A percentile compares a stretch with the other conserved stretches of the same genome.
Evolutionary conservation across 1,284 basidiomycete genomes (phyloP).

Genomic region (Ganoderma resinaceum): DNA sequence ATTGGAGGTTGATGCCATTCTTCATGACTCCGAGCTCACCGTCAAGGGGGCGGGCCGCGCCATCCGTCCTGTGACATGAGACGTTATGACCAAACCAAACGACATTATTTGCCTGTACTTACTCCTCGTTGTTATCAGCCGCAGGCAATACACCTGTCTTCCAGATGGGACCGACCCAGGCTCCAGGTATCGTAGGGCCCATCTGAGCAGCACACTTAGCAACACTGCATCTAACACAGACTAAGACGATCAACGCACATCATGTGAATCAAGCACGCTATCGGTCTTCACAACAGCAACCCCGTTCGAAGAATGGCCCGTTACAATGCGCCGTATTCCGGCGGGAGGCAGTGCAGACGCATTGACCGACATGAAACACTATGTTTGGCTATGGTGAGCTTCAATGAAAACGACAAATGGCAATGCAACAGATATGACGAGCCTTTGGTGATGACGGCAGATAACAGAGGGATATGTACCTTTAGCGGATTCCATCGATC

Average conservation of each 20-base stretch:
- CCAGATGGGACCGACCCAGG: conserved; percentile 51
- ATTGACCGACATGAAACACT: conserved; percentile 53
- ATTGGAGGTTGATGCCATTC: conserved; percentile 55
- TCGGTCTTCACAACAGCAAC: conserved; percentile 34
- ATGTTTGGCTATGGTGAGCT: conserved; percentile 39
- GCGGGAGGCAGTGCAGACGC: conserved; percentile 34
- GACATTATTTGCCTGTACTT: not conserved
- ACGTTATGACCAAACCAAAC: not conserved
- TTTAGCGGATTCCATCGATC: conserved; percentile 11
- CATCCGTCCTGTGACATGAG: conserved; percentile 51
- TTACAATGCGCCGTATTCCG: conserved; percentile 56
- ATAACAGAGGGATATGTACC: not conserved
- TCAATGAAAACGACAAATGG: not conserved
- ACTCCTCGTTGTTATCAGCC: conserved; percentile 59
- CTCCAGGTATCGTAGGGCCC: conserved; percentile 28
- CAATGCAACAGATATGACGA: conserved; percentile 1
- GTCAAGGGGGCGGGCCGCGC: conserved; percentile 49
- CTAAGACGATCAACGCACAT: conserved; percentile 14
- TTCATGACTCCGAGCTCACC: conserved; percentile 53
- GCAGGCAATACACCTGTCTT: conserved; percentile 58
- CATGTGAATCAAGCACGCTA: conserved; percentile 20
- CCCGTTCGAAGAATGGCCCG: conserved; percentile 45
- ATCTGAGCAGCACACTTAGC: conserved; percentile 6
- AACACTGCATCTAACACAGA: not conserved
- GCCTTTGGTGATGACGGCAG: not conserved